Conservation (phyloP, 2,329 filamentous ascomycete species). For the Chaetothyriales sp. region DNA sequence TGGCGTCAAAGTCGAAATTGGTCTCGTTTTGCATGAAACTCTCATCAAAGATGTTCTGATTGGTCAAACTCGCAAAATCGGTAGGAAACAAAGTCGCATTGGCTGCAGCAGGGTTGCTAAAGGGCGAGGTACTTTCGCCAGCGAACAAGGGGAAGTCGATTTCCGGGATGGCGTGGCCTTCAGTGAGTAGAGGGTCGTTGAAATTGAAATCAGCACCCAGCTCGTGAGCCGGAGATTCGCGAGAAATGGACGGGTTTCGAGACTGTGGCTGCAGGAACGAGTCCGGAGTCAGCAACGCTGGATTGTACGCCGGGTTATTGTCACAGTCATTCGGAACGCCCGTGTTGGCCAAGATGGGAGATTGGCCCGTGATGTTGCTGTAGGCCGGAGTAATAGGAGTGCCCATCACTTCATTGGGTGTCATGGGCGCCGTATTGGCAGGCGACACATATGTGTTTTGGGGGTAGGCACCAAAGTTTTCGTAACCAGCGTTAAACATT, state of each 20-base stretch:
- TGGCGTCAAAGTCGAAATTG: slow-evolving; percentile 9
- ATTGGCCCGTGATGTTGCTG: slow-evolving; percentile 17
- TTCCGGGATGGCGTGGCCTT: background rate
- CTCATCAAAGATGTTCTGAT: slow-evolving; percentile 11
- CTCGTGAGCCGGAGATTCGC: slow-evolving; percentile 12
- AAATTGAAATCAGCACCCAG: background rate
- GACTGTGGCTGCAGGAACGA: slow-evolving; percentile 14
- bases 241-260: slow-evolving; percentile 15
- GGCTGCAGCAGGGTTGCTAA: slow-evolving; percentile 14
- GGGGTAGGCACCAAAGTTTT: slow-evolving; percentile 5
- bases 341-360: slow-evolving; percentile 9
- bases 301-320: slow-evolving; percentile 6
- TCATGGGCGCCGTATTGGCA: slow-evolving; percentile 7
- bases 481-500: slow-evolving; percentile 8
- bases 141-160: slow-evolving; percentile 14
- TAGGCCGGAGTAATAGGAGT: slow-evolving; percentile 16
- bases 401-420: slow-evolving; percentile 11
- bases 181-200: background rate
- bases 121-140: slow-evolving; percentile 9
- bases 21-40: slow-evolving; percentile 9
- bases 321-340: slow-evolving; percentile 11
- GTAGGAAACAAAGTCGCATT: slow-evolving; percentile 15
- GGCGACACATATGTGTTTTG: slow-evolving; percentile 11
- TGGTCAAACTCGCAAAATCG: slow-evolving; percentile 10
- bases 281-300: slow-evolving; percentile 14